Evolutionary conservation across 805 yeast genomes (phyloP), one percentile per base, ranked within the genome.

Genomic region (Candida ascalaphidarum): DNA sequence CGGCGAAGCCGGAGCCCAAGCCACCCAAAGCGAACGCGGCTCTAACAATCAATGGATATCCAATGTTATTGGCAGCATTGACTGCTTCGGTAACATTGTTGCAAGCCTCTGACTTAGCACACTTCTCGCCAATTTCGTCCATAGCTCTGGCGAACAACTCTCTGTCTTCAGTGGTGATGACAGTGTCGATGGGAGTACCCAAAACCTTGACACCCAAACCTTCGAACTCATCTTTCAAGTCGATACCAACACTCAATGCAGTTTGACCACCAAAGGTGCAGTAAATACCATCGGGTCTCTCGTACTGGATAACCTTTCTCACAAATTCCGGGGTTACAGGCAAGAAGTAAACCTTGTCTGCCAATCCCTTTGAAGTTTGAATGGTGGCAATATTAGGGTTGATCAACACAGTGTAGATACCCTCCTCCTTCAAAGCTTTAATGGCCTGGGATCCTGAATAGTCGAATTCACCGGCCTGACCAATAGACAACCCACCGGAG

Each of bases 401-500:
- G 52, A 92, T 88, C 50, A 92, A 72, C 43, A 92, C 80, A 32
- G 97, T 88, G 70, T 89, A 85, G 40, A 89, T 92, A 37, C 96
- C 96, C 63, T 88, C 97, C 66, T 92, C 96, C 59, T 85, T 89
- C 62, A 92, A 71, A 26, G 98, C 98, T 63, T 92, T 92, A 62
- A 92, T 92, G 34, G 98, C 98, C 65, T 92, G 98, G 31, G 96
- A 85, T 50, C 98, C 98, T 25, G 96, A 86, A 65, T 92, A 92
- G 58, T 92, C 98, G 51, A 92, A 92, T 64, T 92, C 98, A 61
- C 98, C 98, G 39, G 98, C 98, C 68, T 92, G 98, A 42, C 98
- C 98, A 54, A 92, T 92, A 32, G 95, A 83, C 48, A 92, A 70
- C 55, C 98, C 98, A 68, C 98, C 98, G 29, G 96, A 88, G 48